Evolutionary conservation across 768 basidiomycete genomes (phyloP).

Genomic region (Ephemerocybe angulata): DNA sequence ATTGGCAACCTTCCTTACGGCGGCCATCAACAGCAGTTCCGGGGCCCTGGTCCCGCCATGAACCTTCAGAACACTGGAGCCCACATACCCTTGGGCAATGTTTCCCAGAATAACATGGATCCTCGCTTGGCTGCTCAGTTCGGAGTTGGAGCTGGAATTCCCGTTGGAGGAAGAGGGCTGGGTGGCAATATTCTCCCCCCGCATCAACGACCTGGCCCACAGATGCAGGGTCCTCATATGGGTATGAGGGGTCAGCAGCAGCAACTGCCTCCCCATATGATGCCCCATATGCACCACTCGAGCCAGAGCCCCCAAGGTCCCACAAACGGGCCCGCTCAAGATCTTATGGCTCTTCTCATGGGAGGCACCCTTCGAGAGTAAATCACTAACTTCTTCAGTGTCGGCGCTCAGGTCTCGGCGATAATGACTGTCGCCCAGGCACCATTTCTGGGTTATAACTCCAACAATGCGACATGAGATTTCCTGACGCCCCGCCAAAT

Average conservation of each 20-base stretch:
- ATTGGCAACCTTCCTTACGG: constrained; percentile 24
- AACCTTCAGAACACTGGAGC: constrained; percentile 38
- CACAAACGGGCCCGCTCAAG: constrained; percentile 59
- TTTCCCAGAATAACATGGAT: constrained; percentile 57
- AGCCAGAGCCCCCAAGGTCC: not conserved
- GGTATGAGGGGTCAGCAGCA: constrained; percentile 52
- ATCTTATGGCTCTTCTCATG: constrained; percentile 83
- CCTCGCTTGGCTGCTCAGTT: constrained; percentile 44
- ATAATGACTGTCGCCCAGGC: no score
- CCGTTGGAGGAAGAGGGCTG: constrained; percentile 43
- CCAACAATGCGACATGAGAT: no score
- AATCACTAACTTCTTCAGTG: no score
- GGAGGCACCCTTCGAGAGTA: constrained; percentile 67
- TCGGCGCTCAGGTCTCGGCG: no score
- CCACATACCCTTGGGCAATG: constrained; percentile 47
- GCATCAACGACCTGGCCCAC: constrained; percentile 43
- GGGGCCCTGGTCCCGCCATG: constrained; percentile 42
- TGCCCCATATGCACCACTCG: constrained; percentile 30
- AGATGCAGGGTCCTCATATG: constrained; percentile 41
- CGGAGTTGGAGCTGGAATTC: constrained; percentile 36
- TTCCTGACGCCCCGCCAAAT: no score
- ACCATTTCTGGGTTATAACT: no score
- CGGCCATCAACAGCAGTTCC: constrained; percentile 45
- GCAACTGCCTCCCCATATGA: constrained; percentile 55
- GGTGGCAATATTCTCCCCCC: constrained; percentile 39